Percentiles rank a stretch among this genome's conserved stretches.
These are phyloP conservation scores for Citrus reticulata DNA, from an alignment of 345 rosid species.

Conservation along the genomic window DNA sequence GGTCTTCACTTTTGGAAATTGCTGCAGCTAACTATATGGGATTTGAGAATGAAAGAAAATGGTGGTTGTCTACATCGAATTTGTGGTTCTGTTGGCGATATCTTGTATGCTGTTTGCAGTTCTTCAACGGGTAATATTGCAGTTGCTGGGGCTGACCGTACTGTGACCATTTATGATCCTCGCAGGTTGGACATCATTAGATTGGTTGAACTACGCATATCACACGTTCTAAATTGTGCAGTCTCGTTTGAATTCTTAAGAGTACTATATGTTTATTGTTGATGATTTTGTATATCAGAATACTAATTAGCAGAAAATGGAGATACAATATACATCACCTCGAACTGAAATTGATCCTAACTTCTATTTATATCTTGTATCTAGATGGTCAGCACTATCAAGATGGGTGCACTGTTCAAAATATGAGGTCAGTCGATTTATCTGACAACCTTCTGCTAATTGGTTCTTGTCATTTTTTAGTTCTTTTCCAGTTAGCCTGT, in stretches of 20 bases:
- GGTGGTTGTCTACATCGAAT: constrained; percentile 59
- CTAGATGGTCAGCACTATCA: constrained; percentile 55
- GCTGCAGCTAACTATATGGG: constrained; percentile 56
- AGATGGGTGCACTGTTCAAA: constrained; percentile 69
- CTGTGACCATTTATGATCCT: constrained; percentile 68
- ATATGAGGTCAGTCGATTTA: constrained; percentile 48
- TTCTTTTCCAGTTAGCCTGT: background rate
- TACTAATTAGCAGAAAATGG: background rate
- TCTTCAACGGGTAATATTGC: constrained; percentile 53
- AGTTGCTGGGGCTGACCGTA: constrained; percentile 68
- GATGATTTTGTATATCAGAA: background rate
- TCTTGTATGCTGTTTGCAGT: constrained; percentile 51
- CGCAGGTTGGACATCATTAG: constrained; percentile 45
- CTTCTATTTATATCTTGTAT: constrained; percentile 11
- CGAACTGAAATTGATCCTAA: constrained; percentile 10
- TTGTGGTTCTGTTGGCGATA: constrained; percentile 58
- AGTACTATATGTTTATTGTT: background rate
- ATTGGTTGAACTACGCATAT: background rate
- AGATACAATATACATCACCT: background rate
- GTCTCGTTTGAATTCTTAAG: background rate
- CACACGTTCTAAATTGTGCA: background rate
- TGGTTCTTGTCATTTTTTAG: constrained; percentile 1
- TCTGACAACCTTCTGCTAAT: background rate
- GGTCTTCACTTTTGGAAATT: constrained; percentile 17
- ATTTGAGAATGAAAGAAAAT: constrained; percentile 65